Base-by-base conservation (phyloP, 176 grass and related monocot genomes). In the Cocos nucifera region DNA sequence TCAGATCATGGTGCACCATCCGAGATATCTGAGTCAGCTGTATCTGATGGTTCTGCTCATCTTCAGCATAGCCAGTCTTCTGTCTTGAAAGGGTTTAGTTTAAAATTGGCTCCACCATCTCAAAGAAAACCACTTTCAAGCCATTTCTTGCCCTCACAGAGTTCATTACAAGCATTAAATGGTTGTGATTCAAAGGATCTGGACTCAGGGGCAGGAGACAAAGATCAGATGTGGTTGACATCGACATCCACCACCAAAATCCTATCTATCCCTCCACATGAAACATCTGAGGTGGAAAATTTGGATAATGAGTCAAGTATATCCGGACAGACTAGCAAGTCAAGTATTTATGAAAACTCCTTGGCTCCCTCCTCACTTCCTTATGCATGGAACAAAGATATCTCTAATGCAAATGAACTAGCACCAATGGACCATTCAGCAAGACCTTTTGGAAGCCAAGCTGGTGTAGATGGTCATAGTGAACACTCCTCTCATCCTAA, bases 51-150 rank as follows among this genome's bases (percentile, higher is more conserved):
- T 72, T 63, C 77, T 78, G 52, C 62, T 69, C 80, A 89, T 74
- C 78, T 75, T 22, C 89, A 84, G 59, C 75, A 63, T 64, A 73
- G 82, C 22, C 89, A 87, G 26, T 53, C 71, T 78, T 81, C 82
- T 71, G 5, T 21, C 7, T 24, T 88, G 75, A 81, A 88, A 79
- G 72, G 58, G 53, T 85, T 82, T 84, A 83, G 87, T 30, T 80
- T 95, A 73, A 79, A 81, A 79, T 54, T 88, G 57, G 81, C 80
- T 17, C 92, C 72, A 53, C 83, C 83, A 73, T 88, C 83, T 56
- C 92, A 97, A 77, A 67, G 62, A 1, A 84, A 87, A 49, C 65
- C 77, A 56, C 62, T 62, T 69, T 54, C 80, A 19, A 76, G 64
- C 28, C 67, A 82, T 44, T 44, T 1, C 8, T 44, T 9, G 67